Base-by-base conservation (phyloP, 768 basidiomycete species). In the Suillus decipiens region DNA sequence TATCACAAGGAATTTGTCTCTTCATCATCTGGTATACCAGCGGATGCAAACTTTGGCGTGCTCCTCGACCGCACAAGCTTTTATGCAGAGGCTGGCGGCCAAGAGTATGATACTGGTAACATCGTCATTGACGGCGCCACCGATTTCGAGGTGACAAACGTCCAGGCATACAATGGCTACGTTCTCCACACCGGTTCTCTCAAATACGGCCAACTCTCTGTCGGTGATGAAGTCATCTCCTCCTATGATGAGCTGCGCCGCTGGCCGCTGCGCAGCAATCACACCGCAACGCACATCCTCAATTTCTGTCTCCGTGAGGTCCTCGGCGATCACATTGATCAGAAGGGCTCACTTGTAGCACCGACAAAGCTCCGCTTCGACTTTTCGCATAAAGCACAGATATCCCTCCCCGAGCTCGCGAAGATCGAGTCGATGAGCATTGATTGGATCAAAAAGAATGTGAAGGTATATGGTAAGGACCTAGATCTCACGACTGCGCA, bases 241-340 rank as follows among this genome's bases (percentile, higher is more conserved):
- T 91, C 92, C 1, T 99, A 98, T 71, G 95, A 99, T 68, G 96
- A 99, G 82, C 92, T 94, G 60, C 93, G 97, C 42, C 86, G 97
- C 57, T 95, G 94, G 92, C 96, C 96, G 0, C 79, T 99, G 57
- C 89, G 96, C 60, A 99, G 95, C 77, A 99, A 99, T 72, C 97
- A 99, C 79, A 99, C 97, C 33, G 97, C 90, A 24, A 99, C 97
- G 0, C 97, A 99, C 74, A 97, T 99, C 69, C 90, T 99, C 69
- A 99, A 99, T 80, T 99, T 83, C 71, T 86, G 81, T 60, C 85
- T 99, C 3, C 91, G 97, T 41, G 97, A 99, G 72, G 86, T 94
- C 12, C 87, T 99, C 12, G 97, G 97, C 31, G 95, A 98, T 73
- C 97, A 99, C 71, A 90, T 99, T 64, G 97, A 99, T 75, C 97